Evolutionary conservation across 768 basidiomycete genomes (phyloP).

Genomic region (Glaciozyma martinii): DNA sequence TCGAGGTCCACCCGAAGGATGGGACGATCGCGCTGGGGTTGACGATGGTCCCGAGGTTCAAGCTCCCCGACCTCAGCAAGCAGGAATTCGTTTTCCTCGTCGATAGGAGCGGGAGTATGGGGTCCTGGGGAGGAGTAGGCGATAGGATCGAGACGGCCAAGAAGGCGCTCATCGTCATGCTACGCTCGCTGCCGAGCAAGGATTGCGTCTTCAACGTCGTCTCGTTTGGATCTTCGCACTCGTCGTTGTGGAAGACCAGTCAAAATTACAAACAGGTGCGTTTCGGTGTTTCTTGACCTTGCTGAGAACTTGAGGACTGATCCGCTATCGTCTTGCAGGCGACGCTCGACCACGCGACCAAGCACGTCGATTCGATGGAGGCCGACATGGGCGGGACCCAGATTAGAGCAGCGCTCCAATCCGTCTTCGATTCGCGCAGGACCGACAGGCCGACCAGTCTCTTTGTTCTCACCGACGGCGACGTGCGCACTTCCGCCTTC

Average conservation of each 20-base stretch:
- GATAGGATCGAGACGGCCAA: conserved; percentile 36
- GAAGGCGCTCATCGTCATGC: conserved; percentile 45
- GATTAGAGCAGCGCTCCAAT: conserved; percentile 44
- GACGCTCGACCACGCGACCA: conserved; percentile 30
- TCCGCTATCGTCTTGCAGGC: neutral
- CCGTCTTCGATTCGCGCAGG: conserved; percentile 42
- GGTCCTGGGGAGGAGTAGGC: too few species aligned
- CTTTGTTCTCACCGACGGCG: conserved; percentile 56
- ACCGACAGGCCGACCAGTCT: conserved; percentile 43
- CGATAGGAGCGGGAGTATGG: conserved; percentile 56
- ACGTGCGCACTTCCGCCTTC: conserved; percentile 31
- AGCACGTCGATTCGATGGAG: conserved; percentile 42
- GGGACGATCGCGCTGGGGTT: conserved; percentile 47
- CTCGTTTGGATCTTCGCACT: conserved; percentile 44
- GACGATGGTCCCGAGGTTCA: conserved; percentile 51
- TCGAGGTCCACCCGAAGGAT: too few species aligned
- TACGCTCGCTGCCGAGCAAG: conserved; percentile 43
- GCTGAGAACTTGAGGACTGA: neutral
- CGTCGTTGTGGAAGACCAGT: conserved; percentile 39
- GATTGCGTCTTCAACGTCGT: conserved; percentile 53
- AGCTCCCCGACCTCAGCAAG: conserved; percentile 41
- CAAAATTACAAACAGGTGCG: conserved; percentile 13
- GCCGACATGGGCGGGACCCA: conserved; percentile 52
- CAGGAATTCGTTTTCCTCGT: conserved; percentile 55
- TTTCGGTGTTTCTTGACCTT: conserved; percentile 28